Evolutionary conservation across 306 rosid species (phyloP), one percentile per base, ranked within the genome.

Genomic region (Begonia fuchsioides): DNA sequence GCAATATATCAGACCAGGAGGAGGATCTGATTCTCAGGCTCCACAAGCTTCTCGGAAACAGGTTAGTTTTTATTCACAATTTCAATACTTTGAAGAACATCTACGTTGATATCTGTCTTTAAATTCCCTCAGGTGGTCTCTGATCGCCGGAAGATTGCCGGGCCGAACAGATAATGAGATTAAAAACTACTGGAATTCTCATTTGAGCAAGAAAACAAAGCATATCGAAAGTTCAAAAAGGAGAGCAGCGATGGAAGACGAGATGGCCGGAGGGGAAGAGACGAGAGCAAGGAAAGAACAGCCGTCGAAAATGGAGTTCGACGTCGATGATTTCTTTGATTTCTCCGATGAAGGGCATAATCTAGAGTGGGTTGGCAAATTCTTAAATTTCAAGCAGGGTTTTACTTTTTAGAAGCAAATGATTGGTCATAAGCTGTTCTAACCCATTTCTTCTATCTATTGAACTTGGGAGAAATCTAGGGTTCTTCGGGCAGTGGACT

Each of bases 81-180:
- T 10, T 39, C 13, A 2, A 26, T 65, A 32, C 15, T 50, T 38
- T 41, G 41, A 56, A n/a, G 5, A 0, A 3, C 14, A 13, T 44
- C 19, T 32, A 18, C n/a, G n/a, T n/a, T n/a, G n/a, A n/a, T n/a
- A n/a, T n/a, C n/a, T n/a, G n/a, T n/a, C 38, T 50, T n/a, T n/a
- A 19, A 39, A n/a, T 43, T 52, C 11, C 40, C 17, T 45, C 15
- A 79, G 87, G 79, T 79, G 87, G 87, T 66, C 87, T 13, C 67
- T 79, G 65, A 79, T 79, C 17, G 87, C 87, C 1, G 87, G 87
- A 45, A 58, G 82, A 57, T 59, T 79, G 50, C 87, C 87, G 0
- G 87, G 87, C 6, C 58, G 82, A 60, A 79, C 87, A 43, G 87
- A 79, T 50, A 79, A 79, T 62, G 87, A 79, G 72, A 79, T 79